Evolutionary conservation across 768 basidiomycete species (phyloP).

Genomic region (Leucosporidium creatinivorum): DNA sequence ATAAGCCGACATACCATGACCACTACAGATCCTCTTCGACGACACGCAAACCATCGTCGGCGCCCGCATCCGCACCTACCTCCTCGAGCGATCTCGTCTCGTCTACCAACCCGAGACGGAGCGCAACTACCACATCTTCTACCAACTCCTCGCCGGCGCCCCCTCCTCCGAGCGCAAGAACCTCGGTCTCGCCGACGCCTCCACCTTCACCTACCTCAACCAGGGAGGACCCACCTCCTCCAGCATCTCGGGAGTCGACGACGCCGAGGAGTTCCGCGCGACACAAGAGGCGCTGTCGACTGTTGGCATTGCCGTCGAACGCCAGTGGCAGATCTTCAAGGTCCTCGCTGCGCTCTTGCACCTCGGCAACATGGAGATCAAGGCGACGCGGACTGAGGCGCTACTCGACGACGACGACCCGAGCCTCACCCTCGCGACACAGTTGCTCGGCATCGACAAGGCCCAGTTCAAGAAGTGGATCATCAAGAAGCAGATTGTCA

Average conservation of each 20-base stretch:
- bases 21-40: slow-evolving; percentile 91
- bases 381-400: slow-evolving; percentile 70
- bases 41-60: slow-evolving; percentile 94
- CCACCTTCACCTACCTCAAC: slow-evolving; percentile 82
- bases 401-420: slow-evolving; percentile 74
- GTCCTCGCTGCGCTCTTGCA: slow-evolving; percentile 87
- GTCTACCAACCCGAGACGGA: slow-evolving; percentile 96
- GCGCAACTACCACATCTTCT: slow-evolving; percentile 99
- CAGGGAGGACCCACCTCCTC: slow-evolving; percentile 85
- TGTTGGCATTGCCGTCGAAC: slow-evolving; percentile 94
- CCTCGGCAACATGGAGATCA: slow-evolving; percentile 94
- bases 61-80: slow-evolving; percentile 95
- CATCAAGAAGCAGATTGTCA: slow-evolving; percentile 91
- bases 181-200: slow-evolving; percentile 79
- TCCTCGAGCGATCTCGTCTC: slow-evolving; percentile 91
- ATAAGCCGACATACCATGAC: too few relatives aligned
- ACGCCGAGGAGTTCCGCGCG: slow-evolving; percentile 84
- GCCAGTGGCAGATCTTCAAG: slow-evolving; percentile 91
- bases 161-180: slow-evolving; percentile 93
- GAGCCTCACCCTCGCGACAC: slow-evolving; percentile 69
- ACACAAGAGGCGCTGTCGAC: slow-evolving; percentile 94
- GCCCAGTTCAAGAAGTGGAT: slow-evolving; percentile 99
- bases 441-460: slow-evolving; percentile 80
- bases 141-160: slow-evolving; percentile 94
- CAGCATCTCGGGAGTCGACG: slow-evolving; percentile 86